Percentiles rank a stretch among this genome's conserved stretches.
Conservation (phyloP, 805 yeast genomes). For the Yarrowia keelungensis region DNA sequence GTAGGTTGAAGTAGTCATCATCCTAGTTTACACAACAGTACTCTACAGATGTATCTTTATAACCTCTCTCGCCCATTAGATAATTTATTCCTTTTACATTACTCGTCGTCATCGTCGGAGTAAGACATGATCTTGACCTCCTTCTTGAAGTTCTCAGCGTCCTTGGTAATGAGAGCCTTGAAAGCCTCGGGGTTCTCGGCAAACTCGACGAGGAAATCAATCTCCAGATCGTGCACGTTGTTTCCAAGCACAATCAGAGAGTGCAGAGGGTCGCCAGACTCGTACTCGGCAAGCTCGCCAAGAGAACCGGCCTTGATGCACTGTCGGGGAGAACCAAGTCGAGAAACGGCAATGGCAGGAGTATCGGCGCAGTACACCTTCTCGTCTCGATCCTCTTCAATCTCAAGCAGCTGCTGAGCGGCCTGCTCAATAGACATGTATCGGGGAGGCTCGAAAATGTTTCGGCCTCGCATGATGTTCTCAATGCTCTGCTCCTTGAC, state of each 20-base stretch:
- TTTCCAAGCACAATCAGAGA: constrained; percentile 89
- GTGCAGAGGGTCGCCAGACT: constrained; percentile 93
- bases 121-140: constrained; percentile 36
- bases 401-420: constrained; percentile 83
- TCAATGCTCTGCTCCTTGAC: constrained; percentile 96
- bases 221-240: constrained; percentile 89
- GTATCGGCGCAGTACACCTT: constrained; percentile 83
- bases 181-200: constrained; percentile 60
- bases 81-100: constrained; percentile 20
- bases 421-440: constrained; percentile 93
- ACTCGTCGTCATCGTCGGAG: constrained; percentile 41
- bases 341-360: constrained; percentile 91
- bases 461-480: constrained; percentile 89
- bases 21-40: too few relatives aligned
- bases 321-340: constrained; percentile 88
- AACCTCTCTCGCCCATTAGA: not conserved
- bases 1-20: too few relatives aligned
- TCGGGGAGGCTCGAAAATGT: constrained; percentile 95
- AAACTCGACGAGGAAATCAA: constrained; percentile 81
- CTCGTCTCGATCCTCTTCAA: constrained; percentile 79
- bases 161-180: constrained; percentile 56
- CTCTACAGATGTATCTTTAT: too few relatives aligned
- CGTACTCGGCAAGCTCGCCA: constrained; percentile 76
- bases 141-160: constrained; percentile 44
- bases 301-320: constrained; percentile 84